Evolutionary conservation across 495 filamentous ascomycete genomes (phyloP), one percentile per base, ranked within the genome.

Genomic region (Friedmanniomyces endolithicus): DNA sequence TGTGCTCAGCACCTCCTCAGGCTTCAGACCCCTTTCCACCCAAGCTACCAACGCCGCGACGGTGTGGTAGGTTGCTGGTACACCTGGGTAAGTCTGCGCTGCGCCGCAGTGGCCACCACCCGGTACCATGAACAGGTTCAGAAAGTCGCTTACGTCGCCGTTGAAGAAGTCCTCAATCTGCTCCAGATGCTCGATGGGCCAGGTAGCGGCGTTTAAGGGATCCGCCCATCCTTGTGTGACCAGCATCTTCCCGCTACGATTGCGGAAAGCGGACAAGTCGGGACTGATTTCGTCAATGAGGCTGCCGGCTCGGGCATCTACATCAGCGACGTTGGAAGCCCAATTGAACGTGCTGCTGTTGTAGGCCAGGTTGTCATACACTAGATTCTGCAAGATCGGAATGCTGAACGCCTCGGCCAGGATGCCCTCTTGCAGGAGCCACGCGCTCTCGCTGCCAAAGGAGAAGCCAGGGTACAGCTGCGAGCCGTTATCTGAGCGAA

Each of bases 301-400:
- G 2, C 52, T 60, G 11, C 64, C 61, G 11, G 68, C 69, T 1
- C 39, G 60, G 20, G 24, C 22, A 50, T 74, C 64, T 0, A 73
- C 51, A 6, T 43, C 50, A 33, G 60, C 62, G 31, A 75, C 65
- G 50, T 73, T 65, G 11, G 56, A 43, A 2, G 67, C 71, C 57
- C 63, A 74, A 49, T 74, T 63, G 55, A 74, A 73, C 0, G 31
- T 53, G 12, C 40, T 55, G 37, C 82, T 73, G 69, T 85, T 75
- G 55, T 79, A 75, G 11, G 74, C 75, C 19, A 84, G 69, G 55
- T 85, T 77, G 62, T 84, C 71, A 60, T 80, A 82, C 22, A 81
- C 76, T 22, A 83, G 66, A 6, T 82, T 74, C 61, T 82, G 79
- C 80, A 84, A 79, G 61, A 85, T 80, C 1, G 80, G 81, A 14